Conservation (phyloP, 2,329 filamentous ascomycete genomes). For the Talaromyces sp. region DNA sequence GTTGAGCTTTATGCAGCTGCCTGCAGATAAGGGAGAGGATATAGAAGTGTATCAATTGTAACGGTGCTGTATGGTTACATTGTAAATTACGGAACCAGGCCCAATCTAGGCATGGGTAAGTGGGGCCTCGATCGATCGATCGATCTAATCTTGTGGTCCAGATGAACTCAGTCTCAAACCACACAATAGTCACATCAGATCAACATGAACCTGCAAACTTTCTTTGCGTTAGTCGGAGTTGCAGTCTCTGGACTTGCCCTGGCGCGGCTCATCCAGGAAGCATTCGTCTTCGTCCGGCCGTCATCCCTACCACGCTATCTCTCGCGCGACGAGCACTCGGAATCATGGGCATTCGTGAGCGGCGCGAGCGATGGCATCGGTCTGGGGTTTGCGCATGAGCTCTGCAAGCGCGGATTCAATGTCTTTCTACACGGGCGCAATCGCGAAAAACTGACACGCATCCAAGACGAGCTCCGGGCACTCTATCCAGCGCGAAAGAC, state of each 20-base stretch:
- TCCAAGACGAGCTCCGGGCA: conserved; percentile 35
- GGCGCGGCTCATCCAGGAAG: not conserved
- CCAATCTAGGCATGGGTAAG: not conserved
- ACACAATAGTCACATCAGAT: not conserved
- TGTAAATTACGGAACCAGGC: too few relatives aligned
- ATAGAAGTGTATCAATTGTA: not conserved
- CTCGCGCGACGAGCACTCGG: conserved; percentile 14
- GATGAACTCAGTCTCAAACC: not conserved
- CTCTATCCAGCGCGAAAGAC: conserved; percentile 37
- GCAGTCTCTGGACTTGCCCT: not conserved
- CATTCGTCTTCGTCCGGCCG: conserved; percentile 15
- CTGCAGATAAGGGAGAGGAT: not conserved
- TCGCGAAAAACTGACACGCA: conserved; percentile 38
- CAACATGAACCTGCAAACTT: not conserved
- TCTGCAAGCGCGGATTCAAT: conserved; percentile 50
- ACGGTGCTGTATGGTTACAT: not conserved
- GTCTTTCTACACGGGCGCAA: conserved; percentile 55
- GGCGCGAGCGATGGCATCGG: conserved; percentile 54
- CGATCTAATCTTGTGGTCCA: too few relatives aligned
- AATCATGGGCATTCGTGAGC: conserved; percentile 45
- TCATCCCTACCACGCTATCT: conserved; percentile 14
- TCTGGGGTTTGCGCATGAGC: conserved; percentile 44
- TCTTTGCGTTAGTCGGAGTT: not conserved
- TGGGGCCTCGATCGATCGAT: not conserved
- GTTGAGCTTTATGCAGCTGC: not conserved